Conservation (phyloP, 2,329 filamentous ascomycete species). For the Cordyceps tenuipes region DNA sequence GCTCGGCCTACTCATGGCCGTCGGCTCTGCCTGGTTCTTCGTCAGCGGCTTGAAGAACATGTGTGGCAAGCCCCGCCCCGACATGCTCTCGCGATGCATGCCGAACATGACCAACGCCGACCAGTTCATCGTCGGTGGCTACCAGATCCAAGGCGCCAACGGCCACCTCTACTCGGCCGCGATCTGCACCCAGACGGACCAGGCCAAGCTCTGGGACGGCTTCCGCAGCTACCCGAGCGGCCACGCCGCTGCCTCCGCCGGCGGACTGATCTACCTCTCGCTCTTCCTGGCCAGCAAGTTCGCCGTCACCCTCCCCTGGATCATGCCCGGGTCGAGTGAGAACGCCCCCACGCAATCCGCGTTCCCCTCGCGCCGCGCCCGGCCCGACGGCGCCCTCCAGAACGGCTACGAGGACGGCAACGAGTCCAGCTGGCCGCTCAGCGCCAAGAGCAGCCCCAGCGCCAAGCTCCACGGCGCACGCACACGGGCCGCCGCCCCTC, state of each 20-base stretch:
- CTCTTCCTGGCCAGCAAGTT: conserved; percentile 84
- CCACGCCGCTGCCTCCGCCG: conserved; percentile 60
- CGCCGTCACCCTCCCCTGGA: conserved; percentile 63
- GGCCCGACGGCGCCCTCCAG: conserved; percentile 25
- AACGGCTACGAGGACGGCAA: conserved; percentile 26
- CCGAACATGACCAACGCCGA: conserved; percentile 61
- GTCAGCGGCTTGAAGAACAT: conserved; percentile 80
- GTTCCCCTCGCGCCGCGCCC: conserved; percentile 59
- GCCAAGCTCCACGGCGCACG: conserved; percentile 36
- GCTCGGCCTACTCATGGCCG: conserved; percentile 69
- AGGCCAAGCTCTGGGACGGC: conserved; percentile 59
- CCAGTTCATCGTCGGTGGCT: conserved; percentile 55
- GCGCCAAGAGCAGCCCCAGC: conserved; percentile 23
- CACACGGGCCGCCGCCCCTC: conserved; percentile 71
- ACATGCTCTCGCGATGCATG: conserved; percentile 70
- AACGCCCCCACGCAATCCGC: conserved; percentile 51
- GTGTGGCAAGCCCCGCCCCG: conserved; percentile 65
- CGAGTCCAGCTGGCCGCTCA: conserved; percentile 17
- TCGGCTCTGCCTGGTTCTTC: conserved; percentile 67
- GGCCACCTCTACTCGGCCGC: conserved; percentile 64
- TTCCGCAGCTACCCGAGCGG: conserved; percentile 66
- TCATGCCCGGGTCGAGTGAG: conserved; percentile 40
- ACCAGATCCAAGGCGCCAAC: conserved; percentile 41
- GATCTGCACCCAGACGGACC: conserved; percentile 65
- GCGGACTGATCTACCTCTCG: conserved; percentile 75